Conservation (phyloP, 2,329 filamentous ascomycete genomes). For the Arthroderma sp. region DNA sequence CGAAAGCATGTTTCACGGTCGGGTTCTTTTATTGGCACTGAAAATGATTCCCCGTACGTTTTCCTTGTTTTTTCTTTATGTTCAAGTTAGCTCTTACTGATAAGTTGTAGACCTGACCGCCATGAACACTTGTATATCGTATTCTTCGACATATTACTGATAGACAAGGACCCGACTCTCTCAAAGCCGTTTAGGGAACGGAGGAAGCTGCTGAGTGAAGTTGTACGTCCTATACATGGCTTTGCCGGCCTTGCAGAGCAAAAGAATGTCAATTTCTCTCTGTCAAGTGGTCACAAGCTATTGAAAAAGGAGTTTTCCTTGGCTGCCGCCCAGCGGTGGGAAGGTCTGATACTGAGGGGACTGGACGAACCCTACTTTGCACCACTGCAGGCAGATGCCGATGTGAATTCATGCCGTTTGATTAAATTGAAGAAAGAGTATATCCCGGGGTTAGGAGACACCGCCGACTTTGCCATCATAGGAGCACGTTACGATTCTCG, state of each 20-base stretch:
- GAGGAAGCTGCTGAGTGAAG: conserved; percentile 41
- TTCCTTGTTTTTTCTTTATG: background rate
- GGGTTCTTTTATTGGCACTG: conserved; percentile 54
- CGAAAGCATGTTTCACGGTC: conserved; percentile 65
- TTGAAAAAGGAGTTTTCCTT: conserved; percentile 54
- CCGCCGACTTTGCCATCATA: conserved; percentile 69
- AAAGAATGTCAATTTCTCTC: conserved; percentile 53
- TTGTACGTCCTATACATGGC: conserved; percentile 45
- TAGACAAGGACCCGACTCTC: conserved; percentile 42
- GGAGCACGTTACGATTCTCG: conserved; percentile 58
- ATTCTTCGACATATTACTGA: conserved; percentile 46
- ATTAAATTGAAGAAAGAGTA: conserved; percentile 89
- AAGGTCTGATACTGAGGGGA: conserved; percentile 72
- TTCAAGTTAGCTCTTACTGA: conserved; percentile 5
- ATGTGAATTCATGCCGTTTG: conserved; percentile 33
- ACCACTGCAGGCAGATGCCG: conserved; percentile 24
- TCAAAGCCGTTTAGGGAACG: conserved; percentile 30
- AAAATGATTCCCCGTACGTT: conserved; percentile 53
- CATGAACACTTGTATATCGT: conserved; percentile 48
- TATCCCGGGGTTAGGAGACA: conserved; percentile 61
- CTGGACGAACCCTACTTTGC: conserved; percentile 63
- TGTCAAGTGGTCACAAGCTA: conserved; percentile 36
- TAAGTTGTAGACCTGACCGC: conserved; percentile 28
- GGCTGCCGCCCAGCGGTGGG: conserved; percentile 52
- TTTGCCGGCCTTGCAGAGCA: conserved; percentile 54